Percentiles rank a stretch among this genome's conserved stretches.
Conservation (phyloP, 805 yeast genomes). For the Limtongia smithiae region DNA sequence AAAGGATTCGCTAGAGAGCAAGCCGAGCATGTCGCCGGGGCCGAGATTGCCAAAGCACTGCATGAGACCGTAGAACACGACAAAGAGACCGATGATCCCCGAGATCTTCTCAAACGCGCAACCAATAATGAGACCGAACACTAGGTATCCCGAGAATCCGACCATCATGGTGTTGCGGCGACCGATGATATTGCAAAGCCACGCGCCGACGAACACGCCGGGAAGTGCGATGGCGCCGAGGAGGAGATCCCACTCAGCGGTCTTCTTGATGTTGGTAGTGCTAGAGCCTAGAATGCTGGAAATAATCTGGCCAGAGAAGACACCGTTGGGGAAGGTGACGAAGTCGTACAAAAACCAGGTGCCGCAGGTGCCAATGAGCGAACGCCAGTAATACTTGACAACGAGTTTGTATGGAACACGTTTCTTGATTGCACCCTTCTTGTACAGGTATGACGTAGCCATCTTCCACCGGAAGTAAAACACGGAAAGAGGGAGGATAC, state of each 20-base stretch:
- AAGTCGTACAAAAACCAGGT: conserved; percentile 81
- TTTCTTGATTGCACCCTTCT: conserved; percentile 58
- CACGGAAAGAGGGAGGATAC: conserved; percentile 67
- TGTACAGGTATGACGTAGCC: conserved; percentile 63
- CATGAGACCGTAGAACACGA: conserved; percentile 71
- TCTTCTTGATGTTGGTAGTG: conserved; percentile 46
- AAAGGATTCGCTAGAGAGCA: conserved; percentile 60
- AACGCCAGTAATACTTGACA: conserved; percentile 62
- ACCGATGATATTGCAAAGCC: conserved; percentile 59
- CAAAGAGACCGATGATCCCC: conserved; percentile 59
- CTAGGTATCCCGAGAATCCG: conserved; percentile 68
- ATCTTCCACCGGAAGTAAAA: conserved; percentile 69
- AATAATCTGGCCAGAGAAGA: conserved; percentile 61
- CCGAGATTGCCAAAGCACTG: conserved; percentile 69
- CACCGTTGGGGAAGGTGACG: conserved; percentile 75
- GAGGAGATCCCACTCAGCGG: conserved; percentile 71
- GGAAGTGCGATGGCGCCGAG: conserved; percentile 66
- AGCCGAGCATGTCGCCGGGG: conserved; percentile 74
- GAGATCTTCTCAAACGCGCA: conserved; percentile 52
- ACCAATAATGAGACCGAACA: conserved; percentile 47
- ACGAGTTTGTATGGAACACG: conserved; percentile 58
- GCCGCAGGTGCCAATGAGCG: conserved; percentile 65
- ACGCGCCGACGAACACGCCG: conserved; percentile 70
- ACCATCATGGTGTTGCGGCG: conserved; percentile 66
- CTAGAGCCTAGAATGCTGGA: conserved; percentile 46